A percentile compares a stretch with the other conserved stretches of the same genome.
Evolutionary conservation across 208 protist genomes (phyloP).

Genomic region (Crithidia sp.): DNA sequence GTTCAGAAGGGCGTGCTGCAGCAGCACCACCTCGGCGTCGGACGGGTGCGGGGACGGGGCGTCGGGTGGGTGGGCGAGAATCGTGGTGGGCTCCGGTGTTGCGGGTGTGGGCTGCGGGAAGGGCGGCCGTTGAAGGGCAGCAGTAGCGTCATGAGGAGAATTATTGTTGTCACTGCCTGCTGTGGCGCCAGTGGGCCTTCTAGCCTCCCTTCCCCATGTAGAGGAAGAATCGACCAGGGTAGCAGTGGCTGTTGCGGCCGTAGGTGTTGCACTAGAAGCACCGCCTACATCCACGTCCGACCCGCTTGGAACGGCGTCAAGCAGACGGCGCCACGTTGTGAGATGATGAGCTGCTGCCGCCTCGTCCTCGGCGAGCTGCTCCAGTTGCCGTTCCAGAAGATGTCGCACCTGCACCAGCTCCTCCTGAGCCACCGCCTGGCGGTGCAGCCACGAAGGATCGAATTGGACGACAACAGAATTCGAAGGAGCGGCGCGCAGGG

Average conservation of each 20-base stretch:
- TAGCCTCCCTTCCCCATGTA: neutral
- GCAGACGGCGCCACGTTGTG: slow-evolving; percentile 31
- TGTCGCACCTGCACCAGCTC: slow-evolving; percentile 19
- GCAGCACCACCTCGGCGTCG: slow-evolving; percentile 39
- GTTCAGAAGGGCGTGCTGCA: slow-evolving; percentile 34
- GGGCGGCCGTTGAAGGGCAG: neutral
- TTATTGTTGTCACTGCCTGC: too few species aligned
- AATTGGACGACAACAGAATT: slow-evolving; percentile 1
- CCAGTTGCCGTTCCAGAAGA: slow-evolving; percentile 13
- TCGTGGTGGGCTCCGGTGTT: neutral
- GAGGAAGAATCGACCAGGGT: neutral
- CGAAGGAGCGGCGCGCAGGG: neutral
- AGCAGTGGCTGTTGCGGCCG: too few species aligned
- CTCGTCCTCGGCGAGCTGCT: slow-evolving; percentile 23
- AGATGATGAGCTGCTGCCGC: slow-evolving; percentile 14
- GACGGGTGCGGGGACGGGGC: slow-evolving; percentile 31
- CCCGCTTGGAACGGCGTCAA: slow-evolving; percentile 22
- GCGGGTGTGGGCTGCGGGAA: neutral
- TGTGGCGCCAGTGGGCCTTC: neutral
- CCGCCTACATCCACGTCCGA: too few species aligned
- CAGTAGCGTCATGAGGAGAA: too few species aligned
- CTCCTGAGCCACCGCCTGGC: slow-evolving; percentile 16
- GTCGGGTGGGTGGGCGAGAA: neutral
- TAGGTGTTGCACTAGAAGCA: too few species aligned
- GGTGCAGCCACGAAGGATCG: slow-evolving; percentile 20